phyloP scores from a whole-genome alignment of 768 basidiomycete species.

The Serendipita vermifera region DNA sequence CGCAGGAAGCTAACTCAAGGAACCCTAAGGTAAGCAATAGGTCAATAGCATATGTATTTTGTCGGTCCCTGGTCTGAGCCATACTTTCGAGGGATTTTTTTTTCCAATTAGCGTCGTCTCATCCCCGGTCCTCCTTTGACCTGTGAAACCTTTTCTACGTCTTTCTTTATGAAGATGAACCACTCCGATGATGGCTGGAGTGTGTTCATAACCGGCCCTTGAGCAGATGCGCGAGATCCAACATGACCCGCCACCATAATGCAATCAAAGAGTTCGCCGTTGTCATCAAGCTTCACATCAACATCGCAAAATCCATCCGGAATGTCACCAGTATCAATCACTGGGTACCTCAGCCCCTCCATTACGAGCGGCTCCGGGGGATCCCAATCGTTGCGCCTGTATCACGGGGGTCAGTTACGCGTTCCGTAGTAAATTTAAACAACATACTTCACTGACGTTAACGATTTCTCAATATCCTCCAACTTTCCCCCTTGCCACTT shows the following conservation, averaged over 20 bases:
- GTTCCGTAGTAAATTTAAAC: not conserved
- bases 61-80: too few species aligned
- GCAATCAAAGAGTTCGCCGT: conserved; percentile 19
- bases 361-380: conserved; percentile 2
- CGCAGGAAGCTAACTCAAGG: too few species aligned
- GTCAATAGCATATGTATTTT: too few species aligned
- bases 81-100: too few species aligned
- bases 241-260: conserved; percentile 22
- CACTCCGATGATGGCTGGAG: not conserved
- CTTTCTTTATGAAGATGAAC: conserved; percentile 8
- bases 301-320: conserved; percentile 23
- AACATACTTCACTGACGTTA: not conserved
- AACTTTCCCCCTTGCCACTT: conserved; percentile 12
- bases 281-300: conserved; percentile 22
- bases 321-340: conserved; percentile 15
- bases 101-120: too few species aligned
- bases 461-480: not conserved
- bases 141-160: too few species aligned
- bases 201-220: not conserved
- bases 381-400: not conserved
- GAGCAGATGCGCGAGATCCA: not conserved
- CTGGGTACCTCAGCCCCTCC: conserved; percentile 13
- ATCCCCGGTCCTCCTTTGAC: too few species aligned
- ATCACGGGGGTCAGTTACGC: not conserved
- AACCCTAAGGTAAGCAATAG: too few species aligned